Evolutionary conservation across 805 yeast species (phyloP), one percentile per base, ranked within the genome.

Genomic region (Grigorovia jiainica): DNA sequence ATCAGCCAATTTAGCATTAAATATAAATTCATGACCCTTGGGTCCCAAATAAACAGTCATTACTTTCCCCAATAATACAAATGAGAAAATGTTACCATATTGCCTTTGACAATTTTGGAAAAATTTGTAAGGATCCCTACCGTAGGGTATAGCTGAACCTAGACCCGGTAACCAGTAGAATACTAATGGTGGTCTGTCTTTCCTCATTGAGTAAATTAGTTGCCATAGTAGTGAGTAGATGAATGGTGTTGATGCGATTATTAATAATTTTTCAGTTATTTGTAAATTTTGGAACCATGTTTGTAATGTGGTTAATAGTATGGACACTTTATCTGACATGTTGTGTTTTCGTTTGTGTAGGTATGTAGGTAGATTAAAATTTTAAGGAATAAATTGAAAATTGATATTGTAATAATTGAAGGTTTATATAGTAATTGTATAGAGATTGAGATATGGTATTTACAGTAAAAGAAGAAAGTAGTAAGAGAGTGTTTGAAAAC

Each of bases 11-110:
- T 85, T 89, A 34, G 95, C 86, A 64, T 92, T 92, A 53, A 92
- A 78, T 36, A 90, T 87, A 60, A 92, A 89, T 63, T 92, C 98
- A 64, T 92, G 96, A 51, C 98, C 98, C 66, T 85, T 85, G 53
- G 97, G 97, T 39, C 97, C 98, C 54, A 92, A 70, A 59, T 86
- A 87, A 43, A 92, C 98, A 5, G 97, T 89, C 95, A 90, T 87
- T 32, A 79, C 82, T 57, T 77, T 83, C 42, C 98, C 98, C 52
- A 92, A 71, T 61, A 92, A 64, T 48, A 89, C 75, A 58, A 92
- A 92, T 20, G 97, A 80, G 59, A 87, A 92, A 39, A 87, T 85
- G 63, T 92, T 97, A 49, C 98, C 98, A 57, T 90, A 77, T 61
- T 87, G 82, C 51, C 71, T 60, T 51, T 87, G 84, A 64, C 89